Conservation (phyloP, 176 grass and related monocot species). For the Lolium perenne region DNA sequence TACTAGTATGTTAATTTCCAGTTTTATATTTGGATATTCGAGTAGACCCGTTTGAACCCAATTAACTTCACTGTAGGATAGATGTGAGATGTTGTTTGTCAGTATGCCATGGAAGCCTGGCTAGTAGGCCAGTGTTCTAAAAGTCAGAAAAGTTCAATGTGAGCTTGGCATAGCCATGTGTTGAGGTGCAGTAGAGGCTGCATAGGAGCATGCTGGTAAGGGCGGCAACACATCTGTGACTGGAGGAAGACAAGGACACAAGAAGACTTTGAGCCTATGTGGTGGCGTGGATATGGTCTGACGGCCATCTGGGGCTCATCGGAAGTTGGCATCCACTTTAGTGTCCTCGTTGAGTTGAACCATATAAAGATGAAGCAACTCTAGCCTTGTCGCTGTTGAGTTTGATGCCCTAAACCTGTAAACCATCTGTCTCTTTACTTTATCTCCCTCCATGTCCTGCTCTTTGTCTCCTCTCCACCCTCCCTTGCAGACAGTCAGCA, state of each 20-base stretch:
- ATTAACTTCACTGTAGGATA: conserved; percentile 18
- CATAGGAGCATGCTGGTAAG: neutral
- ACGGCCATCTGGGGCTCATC: neutral
- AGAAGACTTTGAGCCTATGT: conserved; percentile 1
- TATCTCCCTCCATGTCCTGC: neutral
- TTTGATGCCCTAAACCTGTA: neutral
- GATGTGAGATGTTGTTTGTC: neutral
- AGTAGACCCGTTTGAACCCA: neutral
- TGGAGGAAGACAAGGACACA: neutral
- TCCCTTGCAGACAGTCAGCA: neutral
- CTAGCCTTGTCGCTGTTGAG: neutral
- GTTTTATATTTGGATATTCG: conserved; percentile 28
- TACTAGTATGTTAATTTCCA: conserved; percentile 36
- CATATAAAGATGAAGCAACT: conserved; percentile 11
- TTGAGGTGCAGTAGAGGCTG: conserved; percentile 2
- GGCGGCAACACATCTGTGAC: neutral
- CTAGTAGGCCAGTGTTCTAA: neutral
- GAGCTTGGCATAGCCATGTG: neutral
- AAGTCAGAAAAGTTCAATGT: neutral
- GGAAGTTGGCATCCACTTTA: neutral
- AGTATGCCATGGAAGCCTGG: neutral
- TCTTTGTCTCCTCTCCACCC: neutral
- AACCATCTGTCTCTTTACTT: neutral
- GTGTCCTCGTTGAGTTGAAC: neutral
- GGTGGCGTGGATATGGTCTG: neutral